phyloP scores from a whole-genome alignment of 495 filamentous ascomycete genomes.

The Neurospora sublineolata region DNA sequence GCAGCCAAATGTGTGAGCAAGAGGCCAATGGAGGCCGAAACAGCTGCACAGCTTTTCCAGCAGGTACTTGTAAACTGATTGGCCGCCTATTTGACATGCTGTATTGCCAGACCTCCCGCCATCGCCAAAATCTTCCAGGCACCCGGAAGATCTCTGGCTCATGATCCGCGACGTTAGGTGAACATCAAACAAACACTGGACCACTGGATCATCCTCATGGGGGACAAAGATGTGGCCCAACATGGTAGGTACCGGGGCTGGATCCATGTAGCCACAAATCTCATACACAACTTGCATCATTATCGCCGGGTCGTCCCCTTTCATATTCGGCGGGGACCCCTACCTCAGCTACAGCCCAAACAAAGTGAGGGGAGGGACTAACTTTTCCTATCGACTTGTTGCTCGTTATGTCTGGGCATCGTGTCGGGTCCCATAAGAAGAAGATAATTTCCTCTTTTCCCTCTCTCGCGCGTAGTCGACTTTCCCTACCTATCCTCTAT shows the following conservation, averaged over 20 bases:
- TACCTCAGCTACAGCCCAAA: not conserved
- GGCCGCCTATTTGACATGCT: not conserved
- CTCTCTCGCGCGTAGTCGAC: not conserved
- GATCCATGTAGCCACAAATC: constrained; percentile 20
- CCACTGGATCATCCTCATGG: constrained; percentile 10
- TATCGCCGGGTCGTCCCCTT: constrained; percentile 16
- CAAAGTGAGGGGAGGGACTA: not conserved
- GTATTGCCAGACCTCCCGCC: not conserved
- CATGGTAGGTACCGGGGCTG: constrained; percentile 9
- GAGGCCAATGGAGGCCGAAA: not conserved
- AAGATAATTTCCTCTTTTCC: not conserved
- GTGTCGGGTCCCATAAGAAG: not conserved
- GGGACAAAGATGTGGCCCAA: not conserved
- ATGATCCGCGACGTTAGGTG: constrained; percentile 13
- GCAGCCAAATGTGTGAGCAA: not conserved
- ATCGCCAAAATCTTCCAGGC: not conserved
- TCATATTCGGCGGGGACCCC: constrained; percentile 10
- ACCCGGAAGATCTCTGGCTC: not conserved
- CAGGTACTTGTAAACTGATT: not conserved
- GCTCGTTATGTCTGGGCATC: not conserved
- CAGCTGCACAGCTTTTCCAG: not conserved
- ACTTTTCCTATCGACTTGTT: not conserved
- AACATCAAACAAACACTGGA: constrained; percentile 29
- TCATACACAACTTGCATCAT: constrained; percentile 22
- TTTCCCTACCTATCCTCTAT: not conserved